Evolutionary conservation across 129 eudicot species (phyloP).

Genomic region (Rutidosis leptorrhynchoides): DNA sequence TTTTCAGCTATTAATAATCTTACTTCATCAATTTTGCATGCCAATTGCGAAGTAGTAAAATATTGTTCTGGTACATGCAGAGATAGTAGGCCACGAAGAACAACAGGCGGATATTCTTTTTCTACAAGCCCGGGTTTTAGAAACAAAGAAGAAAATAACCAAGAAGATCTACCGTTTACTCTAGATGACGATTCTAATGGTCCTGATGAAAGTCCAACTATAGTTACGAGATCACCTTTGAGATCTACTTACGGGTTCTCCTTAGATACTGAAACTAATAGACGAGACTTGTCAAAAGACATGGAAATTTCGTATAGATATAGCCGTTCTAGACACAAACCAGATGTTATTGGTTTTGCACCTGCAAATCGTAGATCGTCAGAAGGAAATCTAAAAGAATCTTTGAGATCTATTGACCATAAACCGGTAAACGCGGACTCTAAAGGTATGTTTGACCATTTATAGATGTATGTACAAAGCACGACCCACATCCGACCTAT

Average conservation of each 20-base stretch:
- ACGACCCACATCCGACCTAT: too few relatives aligned
- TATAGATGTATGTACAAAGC: too few relatives aligned
- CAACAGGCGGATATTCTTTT: slow-evolving; percentile 40
- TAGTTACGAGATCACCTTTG: slow-evolving; percentile 42
- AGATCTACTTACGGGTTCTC: slow-evolving; percentile 67
- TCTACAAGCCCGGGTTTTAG: slow-evolving; percentile 39
- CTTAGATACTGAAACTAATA: slow-evolving; percentile 37
- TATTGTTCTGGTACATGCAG: slow-evolving; percentile 33
- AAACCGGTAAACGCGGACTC: slow-evolving; percentile 34
- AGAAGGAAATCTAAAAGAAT: slow-evolving; percentile 55
- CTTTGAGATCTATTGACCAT: slow-evolving; percentile 40
- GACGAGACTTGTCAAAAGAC: slow-evolving; percentile 36
- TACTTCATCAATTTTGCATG: background rate
- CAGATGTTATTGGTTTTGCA: slow-evolving; percentile 39
- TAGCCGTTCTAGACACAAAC: slow-evolving; percentile 32
- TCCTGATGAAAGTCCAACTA: slow-evolving; percentile 59
- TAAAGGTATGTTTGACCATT: slow-evolving; percentile 71
- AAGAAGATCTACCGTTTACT: slow-evolving; percentile 78
- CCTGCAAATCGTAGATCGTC: slow-evolving; percentile 43
- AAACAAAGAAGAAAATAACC: slow-evolving; percentile 52
- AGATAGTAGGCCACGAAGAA: slow-evolving; percentile 41
- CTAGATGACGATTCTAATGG: slow-evolving; percentile 72
- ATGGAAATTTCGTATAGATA: slow-evolving; percentile 44
- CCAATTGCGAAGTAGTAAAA: slow-evolving; percentile 9
- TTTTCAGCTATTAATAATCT: slow-evolving; percentile 12